Evolutionary conservation across 2,329 filamentous ascomycete species (phyloP), one percentile per base, ranked within the genome.

Genomic region (Dichotomopilus funicola): DNA sequence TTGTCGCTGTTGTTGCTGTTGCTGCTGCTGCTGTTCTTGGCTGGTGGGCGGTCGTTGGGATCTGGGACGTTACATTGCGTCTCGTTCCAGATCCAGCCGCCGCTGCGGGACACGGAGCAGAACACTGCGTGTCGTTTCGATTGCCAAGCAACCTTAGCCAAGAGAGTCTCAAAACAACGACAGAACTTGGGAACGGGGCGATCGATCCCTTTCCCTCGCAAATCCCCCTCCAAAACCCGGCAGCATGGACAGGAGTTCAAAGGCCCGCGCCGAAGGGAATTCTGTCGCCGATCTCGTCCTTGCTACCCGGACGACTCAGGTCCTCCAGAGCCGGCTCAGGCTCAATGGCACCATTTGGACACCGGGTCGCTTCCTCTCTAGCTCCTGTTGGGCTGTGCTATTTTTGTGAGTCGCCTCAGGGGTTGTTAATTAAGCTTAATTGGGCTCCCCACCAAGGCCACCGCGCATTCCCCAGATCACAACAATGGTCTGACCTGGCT

Each of bases 391-490:
- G 51, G 13, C 51, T 65, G 61, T 70, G 51, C 67, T 70, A 70
- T 70, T 70, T 70, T 70, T 63, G 65, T 66, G 59, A 51, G 60
- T 49, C 6, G 38, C 54, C 53, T 54, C 57, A 61, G 59, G 63
- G 63, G 54, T 61, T 49, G 54, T 68, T 69, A 58, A 71, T 71
- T 73, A 68, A 71, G 67, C 66, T 70, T 70, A 66, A 69, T 68
- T 68, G 62, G 50, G 59, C 19, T 27, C 19, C 19, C 19, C 19
- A 27, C 19, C 19, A 27, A 58, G 38, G 44, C 55, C 60, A 56
- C 58, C 50, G 38, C 13, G 35, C n/a, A 47, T 57, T 60, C 52
- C 58, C 54, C 54, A 53, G 54, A 54, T 33, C 45, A 45, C 53
- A 55, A 41, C 58, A 53, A 55, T 27, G 19, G 44, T 51, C 54